Evolutionary conservation across 352 stramenopile species (phyloP).

Genomic region (Pelagophyceae sp.): DNA sequence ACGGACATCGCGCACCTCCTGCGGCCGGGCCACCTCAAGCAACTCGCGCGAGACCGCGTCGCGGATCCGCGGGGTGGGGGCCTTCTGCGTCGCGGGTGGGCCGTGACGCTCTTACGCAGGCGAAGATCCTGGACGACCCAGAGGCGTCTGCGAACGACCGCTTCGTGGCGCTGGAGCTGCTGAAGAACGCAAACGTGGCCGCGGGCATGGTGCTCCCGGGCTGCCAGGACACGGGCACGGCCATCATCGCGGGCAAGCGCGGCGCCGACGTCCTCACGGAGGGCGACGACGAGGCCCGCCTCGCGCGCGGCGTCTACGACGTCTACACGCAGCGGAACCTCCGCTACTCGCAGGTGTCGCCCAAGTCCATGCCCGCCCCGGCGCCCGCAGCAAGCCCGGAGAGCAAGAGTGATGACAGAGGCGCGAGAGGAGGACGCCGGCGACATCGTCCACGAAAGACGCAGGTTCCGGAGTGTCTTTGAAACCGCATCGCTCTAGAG

Average conservation of each 20-base stretch:
- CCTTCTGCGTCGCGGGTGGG: too few species aligned
- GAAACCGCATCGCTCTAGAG: too few species aligned
- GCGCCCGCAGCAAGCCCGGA: too few species aligned
- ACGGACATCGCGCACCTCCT: constrained; percentile 70
- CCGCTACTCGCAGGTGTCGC: constrained; percentile 69
- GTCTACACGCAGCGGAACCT: constrained; percentile 72
- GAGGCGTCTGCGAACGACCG: constrained; percentile 74
- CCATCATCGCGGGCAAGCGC: constrained; percentile 71
- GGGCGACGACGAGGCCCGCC: constrained; percentile 62
- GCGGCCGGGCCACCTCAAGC: constrained; percentile 36
- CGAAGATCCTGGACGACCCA: constrained; percentile 70
- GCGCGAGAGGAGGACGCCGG: too few species aligned
- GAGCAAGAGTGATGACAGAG: too few species aligned
- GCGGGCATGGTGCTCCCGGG: constrained; percentile 58
- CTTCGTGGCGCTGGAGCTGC: constrained; percentile 73
- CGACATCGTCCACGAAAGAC: too few species aligned
- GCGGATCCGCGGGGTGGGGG: neutral
- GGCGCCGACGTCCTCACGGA: constrained; percentile 69
- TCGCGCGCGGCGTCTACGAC: constrained; percentile 66
- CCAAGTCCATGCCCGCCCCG: constrained; percentile 71
- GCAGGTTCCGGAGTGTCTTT: too few species aligned
- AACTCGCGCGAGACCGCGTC: neutral
- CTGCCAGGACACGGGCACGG: constrained; percentile 77
- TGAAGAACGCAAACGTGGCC: constrained; percentile 80
- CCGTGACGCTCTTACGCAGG: constrained; percentile 46